Evolutionary conservation across 208 protist species (phyloP), one percentile per base, ranked within the genome.

Genomic region (Vickermania ingenoplastis): DNA sequence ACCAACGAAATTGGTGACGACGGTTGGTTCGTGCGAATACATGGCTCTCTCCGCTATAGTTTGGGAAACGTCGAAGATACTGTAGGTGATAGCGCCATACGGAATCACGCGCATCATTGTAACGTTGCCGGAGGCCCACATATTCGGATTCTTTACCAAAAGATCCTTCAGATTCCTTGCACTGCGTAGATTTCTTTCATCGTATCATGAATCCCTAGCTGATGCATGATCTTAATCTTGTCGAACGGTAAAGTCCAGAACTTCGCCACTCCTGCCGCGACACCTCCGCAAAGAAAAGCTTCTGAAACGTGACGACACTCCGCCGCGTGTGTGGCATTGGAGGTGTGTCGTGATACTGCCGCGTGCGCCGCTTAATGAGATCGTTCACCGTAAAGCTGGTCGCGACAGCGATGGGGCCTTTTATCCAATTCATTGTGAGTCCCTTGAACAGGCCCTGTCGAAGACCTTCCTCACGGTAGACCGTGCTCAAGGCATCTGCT

Each of bases 351-450:
- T 94, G 59, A 66, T 92, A 92, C 48, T 81, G 68, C 24, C 74
- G 71, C 29, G 86, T 82, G 29, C 81, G 72, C 2, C 77, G 58
- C 73, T 94, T 95, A 29, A 96, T 61, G 21, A 91, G 72, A 70
- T 97, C 92, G 60, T 95, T 96, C n/a, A 91, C 79, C 3, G 86
- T 97, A 65, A 97, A 97, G 49, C 81, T 89, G 3, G 87, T 92
- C 2, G 77, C 71, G 5, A 86, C 84, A 23, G 92, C 89, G 54
- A 97, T 89, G 28, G 92, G 92, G 0, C 92, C 92, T 45, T 97
- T 97, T 62, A 97, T 94, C 89, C 89, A 97, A 77, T 97, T 97
- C 89, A 97, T 95, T 25, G 77, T 71, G 31, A 97, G 81, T 0
- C 92, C 92, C 53, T 92, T 92, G 66, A 95, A 97, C 56, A 91